phyloP scores from a whole-genome alignment of 2,329 filamentous ascomycete genomes.

The Botrytis pseudocinerea region DNA sequence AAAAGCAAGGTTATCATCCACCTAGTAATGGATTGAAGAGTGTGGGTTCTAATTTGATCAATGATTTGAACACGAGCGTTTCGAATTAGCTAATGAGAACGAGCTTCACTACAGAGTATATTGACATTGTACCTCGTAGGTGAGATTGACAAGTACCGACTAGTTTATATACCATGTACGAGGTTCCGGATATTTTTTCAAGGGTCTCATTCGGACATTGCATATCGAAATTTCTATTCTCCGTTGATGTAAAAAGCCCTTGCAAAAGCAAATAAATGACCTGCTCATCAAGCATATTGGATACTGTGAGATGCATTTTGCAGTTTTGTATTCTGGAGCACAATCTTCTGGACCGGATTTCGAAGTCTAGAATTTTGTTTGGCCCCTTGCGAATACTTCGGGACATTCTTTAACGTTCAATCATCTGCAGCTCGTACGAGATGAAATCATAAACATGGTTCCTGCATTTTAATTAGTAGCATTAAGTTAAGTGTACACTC shows the following conservation, averaged over 20 bases:
- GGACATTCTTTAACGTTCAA: not conserved
- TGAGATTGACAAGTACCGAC: not conserved
- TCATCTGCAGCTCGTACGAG: not conserved
- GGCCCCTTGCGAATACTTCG: not conserved
- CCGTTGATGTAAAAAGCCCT: not conserved
- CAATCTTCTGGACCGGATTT: not conserved
- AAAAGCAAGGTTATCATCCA: not conserved
- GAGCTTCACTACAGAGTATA: not conserved
- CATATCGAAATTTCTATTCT: not conserved
- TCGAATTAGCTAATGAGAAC: not conserved
- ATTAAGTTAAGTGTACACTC: not conserved
- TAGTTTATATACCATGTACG: not conserved
- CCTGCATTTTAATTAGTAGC: not conserved
- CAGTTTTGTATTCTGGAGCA: not conserved
- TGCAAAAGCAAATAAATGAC: not conserved
- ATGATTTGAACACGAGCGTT: not conserved
- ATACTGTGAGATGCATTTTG: not conserved
- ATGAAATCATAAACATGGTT: not conserved
- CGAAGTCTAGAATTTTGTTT: not conserved
- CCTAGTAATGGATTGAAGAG: not conserved
- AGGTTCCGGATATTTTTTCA: not conserved
- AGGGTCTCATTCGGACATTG: not conserved
- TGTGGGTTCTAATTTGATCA: not conserved
- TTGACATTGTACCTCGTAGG: not conserved
- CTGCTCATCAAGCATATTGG: not conserved